phyloP scores from a whole-genome alignment of 208 protist species.

The Leishmania arabica region DNA sequence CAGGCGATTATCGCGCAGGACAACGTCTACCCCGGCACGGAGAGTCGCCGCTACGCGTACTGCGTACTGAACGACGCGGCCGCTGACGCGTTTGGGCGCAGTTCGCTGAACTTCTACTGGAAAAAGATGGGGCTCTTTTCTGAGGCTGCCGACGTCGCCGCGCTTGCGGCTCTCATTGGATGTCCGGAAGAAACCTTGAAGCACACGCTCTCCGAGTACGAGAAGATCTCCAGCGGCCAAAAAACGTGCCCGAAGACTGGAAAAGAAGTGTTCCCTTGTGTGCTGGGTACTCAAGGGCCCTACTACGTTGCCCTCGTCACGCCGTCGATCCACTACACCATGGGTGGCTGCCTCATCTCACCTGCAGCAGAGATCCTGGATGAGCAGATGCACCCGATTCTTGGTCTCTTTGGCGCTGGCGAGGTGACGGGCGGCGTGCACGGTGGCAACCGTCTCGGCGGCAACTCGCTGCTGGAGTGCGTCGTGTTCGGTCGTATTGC shows the following conservation, averaged over 20 bases:
- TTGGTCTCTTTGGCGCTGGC: conserved; percentile 94
- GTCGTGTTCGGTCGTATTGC: conserved; percentile 74
- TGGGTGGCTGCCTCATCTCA: conserved; percentile 95
- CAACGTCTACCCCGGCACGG: conserved; percentile 56
- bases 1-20: conserved; percentile 79
- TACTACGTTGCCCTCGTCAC: conserved; percentile 91
- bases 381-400: conserved; percentile 67
- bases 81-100: conserved; percentile 62
- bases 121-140: conserved; percentile 71
- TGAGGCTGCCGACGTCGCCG: conserved; percentile 36
- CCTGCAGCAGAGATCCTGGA: conserved; percentile 78
- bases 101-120: conserved; percentile 81
- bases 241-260: conserved; percentile 52
- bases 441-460: conserved; percentile 96
- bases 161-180: conserved; percentile 66
- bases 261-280: conserved; percentile 80
- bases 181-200: conserved; percentile 39
- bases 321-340: conserved; percentile 97
- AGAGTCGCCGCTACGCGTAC: conserved; percentile 59
- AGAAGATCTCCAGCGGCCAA: conserved; percentile 29
- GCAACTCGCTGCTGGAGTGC: conserved; percentile 95
- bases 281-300: conserved; percentile 57
- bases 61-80: conserved; percentile 83
- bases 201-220: conserved; percentile 61
- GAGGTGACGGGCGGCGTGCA: conserved; percentile 97